These are phyloP conservation scores for Botryotinia globosa DNA, from an alignment of 2,329 filamentous ascomycete species.

Conservation along the genomic window DNA sequence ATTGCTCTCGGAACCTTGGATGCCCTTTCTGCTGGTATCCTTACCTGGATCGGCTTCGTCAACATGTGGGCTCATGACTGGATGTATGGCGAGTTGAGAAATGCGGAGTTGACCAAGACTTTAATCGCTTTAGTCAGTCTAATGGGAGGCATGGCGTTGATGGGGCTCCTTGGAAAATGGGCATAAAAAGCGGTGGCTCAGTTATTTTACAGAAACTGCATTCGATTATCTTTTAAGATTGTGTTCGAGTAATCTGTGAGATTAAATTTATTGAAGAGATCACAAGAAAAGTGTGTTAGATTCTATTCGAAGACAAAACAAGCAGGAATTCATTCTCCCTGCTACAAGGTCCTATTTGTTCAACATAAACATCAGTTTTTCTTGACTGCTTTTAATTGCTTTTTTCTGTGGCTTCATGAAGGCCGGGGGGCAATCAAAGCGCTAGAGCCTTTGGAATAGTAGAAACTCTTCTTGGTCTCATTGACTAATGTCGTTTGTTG, in stretches of 20 bases:
- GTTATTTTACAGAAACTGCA: background rate
- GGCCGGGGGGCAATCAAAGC: background rate
- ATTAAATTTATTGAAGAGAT: background rate
- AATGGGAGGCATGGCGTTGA: constrained; percentile 4
- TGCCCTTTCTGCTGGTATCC: constrained; percentile 69
- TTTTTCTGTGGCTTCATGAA: background rate
- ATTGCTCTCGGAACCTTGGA: constrained; percentile 72
- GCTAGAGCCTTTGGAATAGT: background rate
- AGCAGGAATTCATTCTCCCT: background rate
- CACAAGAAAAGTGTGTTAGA: background rate
- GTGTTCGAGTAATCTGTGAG: background rate
- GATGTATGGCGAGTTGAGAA: constrained; percentile 52
- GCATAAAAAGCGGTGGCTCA: background rate
- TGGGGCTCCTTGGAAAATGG: constrained; percentile 2
- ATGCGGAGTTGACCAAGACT: background rate
- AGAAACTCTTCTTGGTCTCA: background rate
- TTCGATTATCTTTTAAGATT: background rate
- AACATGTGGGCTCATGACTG: constrained; percentile 80
- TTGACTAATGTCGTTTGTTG: background rate
- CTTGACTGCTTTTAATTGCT: background rate
- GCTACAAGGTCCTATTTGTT: background rate
- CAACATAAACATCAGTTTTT: background rate
- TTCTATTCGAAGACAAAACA: background rate
- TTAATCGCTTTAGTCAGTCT: background rate
- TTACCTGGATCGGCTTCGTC: constrained; percentile 76